Conservation (phyloP, 2,329 filamentous ascomycete genomes). For the Colletotrichum sojae region DNA sequence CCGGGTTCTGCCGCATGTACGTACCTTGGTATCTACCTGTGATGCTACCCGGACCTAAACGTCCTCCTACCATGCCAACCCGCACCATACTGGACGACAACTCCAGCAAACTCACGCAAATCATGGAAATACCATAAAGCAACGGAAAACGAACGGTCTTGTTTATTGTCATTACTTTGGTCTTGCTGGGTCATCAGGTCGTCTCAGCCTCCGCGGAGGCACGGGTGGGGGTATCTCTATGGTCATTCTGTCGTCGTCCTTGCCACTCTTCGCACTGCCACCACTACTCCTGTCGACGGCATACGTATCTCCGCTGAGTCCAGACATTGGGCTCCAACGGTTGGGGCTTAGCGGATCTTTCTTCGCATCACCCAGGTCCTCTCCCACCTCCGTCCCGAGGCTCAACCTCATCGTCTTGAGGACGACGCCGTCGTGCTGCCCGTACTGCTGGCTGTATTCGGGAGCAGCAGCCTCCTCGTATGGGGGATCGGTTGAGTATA, state of each 20-base stretch:
- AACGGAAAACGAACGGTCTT: background rate
- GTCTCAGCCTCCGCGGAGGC: slow-evolving; percentile 15
- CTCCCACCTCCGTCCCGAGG: slow-evolving; percentile 30
- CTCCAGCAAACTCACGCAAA: too few relatives aligned
- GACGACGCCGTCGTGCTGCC: slow-evolving; percentile 36
- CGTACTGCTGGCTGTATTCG: background rate
- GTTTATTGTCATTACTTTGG: slow-evolving; percentile 1
- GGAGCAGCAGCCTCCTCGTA: slow-evolving; percentile 10
- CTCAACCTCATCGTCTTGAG: slow-evolving; percentile 35
- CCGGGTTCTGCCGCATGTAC: too few relatives aligned
- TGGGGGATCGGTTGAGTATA: slow-evolving; percentile 28
- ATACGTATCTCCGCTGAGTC: slow-evolving; percentile 41
- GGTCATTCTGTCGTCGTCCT: background rate
- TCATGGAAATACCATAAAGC: background rate
- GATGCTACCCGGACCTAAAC: too few relatives aligned
- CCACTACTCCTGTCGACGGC: slow-evolving; percentile 14
- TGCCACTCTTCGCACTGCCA: background rate
- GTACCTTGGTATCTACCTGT: too few relatives aligned
- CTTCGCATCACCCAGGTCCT: slow-evolving; percentile 49
- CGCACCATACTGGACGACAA: too few relatives aligned
- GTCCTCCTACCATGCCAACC: too few relatives aligned
- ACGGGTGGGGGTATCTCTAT: slow-evolving; percentile 21
- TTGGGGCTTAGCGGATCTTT: slow-evolving; percentile 49
- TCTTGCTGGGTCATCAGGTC: slow-evolving; percentile 13
- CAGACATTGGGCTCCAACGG: slow-evolving; percentile 45